Evolutionary conservation across 495 filamentous ascomycete species (phyloP).

Genomic region (Cercophora newfieldiana): DNA sequence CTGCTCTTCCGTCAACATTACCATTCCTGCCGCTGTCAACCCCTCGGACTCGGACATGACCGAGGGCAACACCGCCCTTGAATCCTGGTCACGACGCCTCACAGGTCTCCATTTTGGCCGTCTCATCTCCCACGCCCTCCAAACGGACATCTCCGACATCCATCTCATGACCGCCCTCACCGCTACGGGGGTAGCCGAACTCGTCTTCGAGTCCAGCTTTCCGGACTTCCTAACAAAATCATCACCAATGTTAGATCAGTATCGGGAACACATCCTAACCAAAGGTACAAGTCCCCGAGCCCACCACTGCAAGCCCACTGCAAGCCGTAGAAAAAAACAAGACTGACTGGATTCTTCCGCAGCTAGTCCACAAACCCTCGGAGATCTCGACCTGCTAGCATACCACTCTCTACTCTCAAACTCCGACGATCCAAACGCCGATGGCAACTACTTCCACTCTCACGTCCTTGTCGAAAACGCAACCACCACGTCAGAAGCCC

Average conservation of each 20-base stretch:
- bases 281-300: neutral
- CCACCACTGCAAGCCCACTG: neutral
- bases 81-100: neutral
- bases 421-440: neutral
- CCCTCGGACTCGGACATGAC: neutral
- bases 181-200: neutral
- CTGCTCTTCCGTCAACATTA: neutral
- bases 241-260: neutral
- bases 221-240: neutral
- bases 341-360: neutral
- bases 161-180: neutral
- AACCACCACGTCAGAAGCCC: neutral
- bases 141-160: neutral
- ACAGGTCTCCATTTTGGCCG: neutral
- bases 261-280: neutral
- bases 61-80: neutral
- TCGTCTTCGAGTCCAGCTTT: conserved; percentile 1
- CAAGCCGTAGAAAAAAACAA: no score
- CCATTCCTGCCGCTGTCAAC: neutral
- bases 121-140: neutral
- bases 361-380: conserved; percentile 1
- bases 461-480: neutral
- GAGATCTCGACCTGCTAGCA: neutral
- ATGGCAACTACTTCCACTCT: neutral
- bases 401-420: neutral